Percentiles rank a stretch among this genome's conserved stretches.
Conservation (phyloP, 2,329 filamentous ascomycete genomes). For the Aspergillus oerlinghausenensis region DNA sequence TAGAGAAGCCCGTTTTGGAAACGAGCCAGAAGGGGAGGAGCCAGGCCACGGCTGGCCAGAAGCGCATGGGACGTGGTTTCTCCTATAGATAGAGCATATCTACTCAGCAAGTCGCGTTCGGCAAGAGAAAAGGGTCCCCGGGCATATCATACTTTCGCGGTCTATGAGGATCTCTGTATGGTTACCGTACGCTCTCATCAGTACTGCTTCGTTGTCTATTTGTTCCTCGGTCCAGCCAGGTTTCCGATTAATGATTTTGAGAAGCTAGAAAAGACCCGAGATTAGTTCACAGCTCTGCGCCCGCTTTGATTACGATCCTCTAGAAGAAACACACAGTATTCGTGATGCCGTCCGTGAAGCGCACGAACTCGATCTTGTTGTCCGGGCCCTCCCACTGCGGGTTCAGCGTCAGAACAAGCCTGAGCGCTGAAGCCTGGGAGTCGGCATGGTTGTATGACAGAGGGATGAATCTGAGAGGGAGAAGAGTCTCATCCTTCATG, state of each 20-base stretch:
- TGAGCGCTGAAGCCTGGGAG: slow-evolving; percentile 71
- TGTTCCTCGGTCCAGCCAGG: slow-evolving; percentile 69
- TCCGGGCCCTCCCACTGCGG: slow-evolving; percentile 75
- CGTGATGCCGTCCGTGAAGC: slow-evolving; percentile 97
- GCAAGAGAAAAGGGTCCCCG: slow-evolving; percentile 15
- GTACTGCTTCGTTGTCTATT: slow-evolving; percentile 76
- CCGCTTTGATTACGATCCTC: not conserved
- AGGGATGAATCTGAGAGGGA: slow-evolving; percentile 55
- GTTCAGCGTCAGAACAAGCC: slow-evolving; percentile 71
- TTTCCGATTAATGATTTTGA: slow-evolving; percentile 48
- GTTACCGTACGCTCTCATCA: slow-evolving; percentile 89
- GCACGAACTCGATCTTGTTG: slow-evolving; percentile 75
- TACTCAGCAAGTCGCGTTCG: slow-evolving; percentile 36
- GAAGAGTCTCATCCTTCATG: slow-evolving; percentile 10
- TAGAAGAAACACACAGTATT: slow-evolving; percentile 63
- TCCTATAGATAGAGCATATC: slow-evolving; percentile 39
- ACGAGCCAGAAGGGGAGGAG: slow-evolving; percentile 79
- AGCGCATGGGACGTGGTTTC: slow-evolving; percentile 72
- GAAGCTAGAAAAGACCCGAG: slow-evolving; percentile 33
- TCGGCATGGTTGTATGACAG: slow-evolving; percentile 73
- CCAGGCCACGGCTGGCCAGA: slow-evolving; percentile 75
- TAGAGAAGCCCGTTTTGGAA: slow-evolving; percentile 97
- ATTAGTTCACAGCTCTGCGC: slow-evolving; percentile 14
- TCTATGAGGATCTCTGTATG: slow-evolving; percentile 95
- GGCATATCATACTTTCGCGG: slow-evolving; percentile 67